Percentiles rank a stretch among this genome's conserved stretches.
phyloP scores from a whole-genome alignment of 129 eudicot genomes.

The Scalesia atractyloides region DNA sequence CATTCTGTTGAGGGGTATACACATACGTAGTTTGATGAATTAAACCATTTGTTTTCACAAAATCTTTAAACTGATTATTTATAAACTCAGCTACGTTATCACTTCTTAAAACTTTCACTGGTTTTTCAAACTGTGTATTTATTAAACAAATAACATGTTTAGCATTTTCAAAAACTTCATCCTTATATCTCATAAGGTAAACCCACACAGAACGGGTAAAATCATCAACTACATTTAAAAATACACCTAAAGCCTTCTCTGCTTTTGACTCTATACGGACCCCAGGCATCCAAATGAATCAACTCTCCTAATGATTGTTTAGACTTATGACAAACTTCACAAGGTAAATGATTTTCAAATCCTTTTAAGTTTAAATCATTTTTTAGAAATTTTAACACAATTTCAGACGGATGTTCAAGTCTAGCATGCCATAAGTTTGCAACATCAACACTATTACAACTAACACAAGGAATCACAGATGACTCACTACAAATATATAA shows the following conservation, averaged over 20 bases:
- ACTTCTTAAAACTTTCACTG: background rate
- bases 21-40: background rate
- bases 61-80: background rate
- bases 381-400: background rate
- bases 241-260: background rate
- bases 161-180: background rate
- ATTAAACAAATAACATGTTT: background rate
- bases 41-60: background rate
- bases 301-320: background rate
- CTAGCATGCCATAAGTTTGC: background rate
- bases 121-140: background rate
- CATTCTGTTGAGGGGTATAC: background rate
- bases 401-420: background rate
- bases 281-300: background rate
- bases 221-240: background rate
- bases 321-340: background rate
- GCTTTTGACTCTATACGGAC: background rate
- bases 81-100: background rate
- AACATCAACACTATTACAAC: background rate
- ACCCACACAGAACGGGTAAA: background rate
- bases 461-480: background rate
- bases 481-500: background rate
- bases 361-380: background rate
- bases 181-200: background rate
- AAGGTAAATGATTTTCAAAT: rapidly evolving